phyloP scores from a whole-genome alignment of 768 basidiomycete genomes.

The Cyathus striatus region DNA sequence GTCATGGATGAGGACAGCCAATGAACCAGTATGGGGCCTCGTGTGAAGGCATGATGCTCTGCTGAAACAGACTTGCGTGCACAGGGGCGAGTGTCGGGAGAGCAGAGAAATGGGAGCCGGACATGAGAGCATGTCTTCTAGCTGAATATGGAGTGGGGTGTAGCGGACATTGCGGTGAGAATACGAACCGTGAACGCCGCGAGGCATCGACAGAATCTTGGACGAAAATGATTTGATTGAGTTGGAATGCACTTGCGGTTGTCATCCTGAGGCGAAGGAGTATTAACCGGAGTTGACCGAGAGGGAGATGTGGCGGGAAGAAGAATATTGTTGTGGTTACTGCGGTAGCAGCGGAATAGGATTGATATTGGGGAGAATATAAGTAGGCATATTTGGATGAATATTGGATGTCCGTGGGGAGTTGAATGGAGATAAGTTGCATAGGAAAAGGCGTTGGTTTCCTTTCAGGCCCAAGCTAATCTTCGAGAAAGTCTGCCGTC shows the following conservation, averaged over 20 bases:
- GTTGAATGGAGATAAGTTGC: constrained; percentile 34
- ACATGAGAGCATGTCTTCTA: constrained; percentile 32
- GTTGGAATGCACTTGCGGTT: constrained; percentile 9
- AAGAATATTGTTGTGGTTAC: background rate
- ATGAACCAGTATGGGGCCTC: too few relatives aligned
- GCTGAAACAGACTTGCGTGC: too few relatives aligned
- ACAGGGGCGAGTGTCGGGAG: too few relatives aligned
- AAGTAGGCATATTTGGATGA: too few relatives aligned
- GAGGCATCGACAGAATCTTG: constrained; percentile 14
- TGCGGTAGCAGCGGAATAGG: too few relatives aligned
- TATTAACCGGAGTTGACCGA: constrained; percentile 17
- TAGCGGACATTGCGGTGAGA: constrained; percentile 40
- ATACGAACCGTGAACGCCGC: constrained; percentile 22
- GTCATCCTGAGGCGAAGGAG: background rate
- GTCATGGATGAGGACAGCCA: constrained; percentile 32
- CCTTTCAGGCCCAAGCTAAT: constrained; percentile 25
- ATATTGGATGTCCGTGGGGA: constrained; percentile 16
- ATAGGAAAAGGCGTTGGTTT: constrained; percentile 21
- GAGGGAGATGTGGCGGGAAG: constrained; percentile 19
- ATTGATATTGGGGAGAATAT: too few relatives aligned
- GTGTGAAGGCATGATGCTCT: too few relatives aligned
- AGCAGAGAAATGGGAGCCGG: too few relatives aligned
- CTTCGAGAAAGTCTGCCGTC: constrained; percentile 43
- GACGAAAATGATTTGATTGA: constrained; percentile 14
- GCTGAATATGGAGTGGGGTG: constrained; percentile 31